A percentile compares a stretch with the other conserved stretches of the same genome.
Evolutionary conservation across 1,284 basidiomycete genomes (phyloP).

Genomic region (Leccinum variabile): DNA sequence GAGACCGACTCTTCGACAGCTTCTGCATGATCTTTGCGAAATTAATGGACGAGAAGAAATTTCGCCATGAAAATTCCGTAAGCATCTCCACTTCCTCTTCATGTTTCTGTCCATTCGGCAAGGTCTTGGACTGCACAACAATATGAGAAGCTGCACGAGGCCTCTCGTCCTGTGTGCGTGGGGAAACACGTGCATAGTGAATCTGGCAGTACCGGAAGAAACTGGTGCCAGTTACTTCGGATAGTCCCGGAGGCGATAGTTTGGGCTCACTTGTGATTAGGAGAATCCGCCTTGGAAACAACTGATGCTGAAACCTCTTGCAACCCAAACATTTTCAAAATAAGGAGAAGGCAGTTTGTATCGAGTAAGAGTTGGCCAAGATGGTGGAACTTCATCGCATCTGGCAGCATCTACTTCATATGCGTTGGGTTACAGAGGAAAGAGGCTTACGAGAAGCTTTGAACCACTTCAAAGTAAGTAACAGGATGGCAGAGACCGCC

Average conservation of each 20-base stretch:
- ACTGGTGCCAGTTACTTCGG: slow-evolving; percentile 43
- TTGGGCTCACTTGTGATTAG: slow-evolving; percentile 71
- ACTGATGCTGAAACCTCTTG: slow-evolving; percentile 88
- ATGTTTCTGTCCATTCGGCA: slow-evolving; percentile 69
- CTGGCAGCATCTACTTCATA: slow-evolving; percentile 41
- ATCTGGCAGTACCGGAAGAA: slow-evolving; percentile 94
- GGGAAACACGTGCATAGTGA: slow-evolving; percentile 66
- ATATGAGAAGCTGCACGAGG: slow-evolving; percentile 57
- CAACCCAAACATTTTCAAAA: slow-evolving; percentile 97
- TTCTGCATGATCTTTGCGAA: slow-evolving; percentile 99
- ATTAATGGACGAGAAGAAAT: slow-evolving; percentile 98
- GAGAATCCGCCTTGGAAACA: slow-evolving; percentile 85
- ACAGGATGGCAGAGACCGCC: slow-evolving; percentile 91
- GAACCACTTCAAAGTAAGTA: slow-evolving; percentile 96
- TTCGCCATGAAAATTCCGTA: slow-evolving; percentile 95
- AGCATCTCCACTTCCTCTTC: slow-evolving; percentile 90
- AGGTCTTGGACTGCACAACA: slow-evolving; percentile 50
- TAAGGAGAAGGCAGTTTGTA: slow-evolving; percentile 91
- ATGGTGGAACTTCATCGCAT: slow-evolving; percentile 98
- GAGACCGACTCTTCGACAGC: slow-evolving; percentile 91
- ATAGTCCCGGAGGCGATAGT: slow-evolving; percentile 2
- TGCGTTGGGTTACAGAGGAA: background rate
- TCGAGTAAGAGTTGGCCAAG: slow-evolving; percentile 93
- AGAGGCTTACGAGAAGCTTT: slow-evolving; percentile 85
- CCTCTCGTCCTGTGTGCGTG: slow-evolving; percentile 58